phyloP scores from a whole-genome alignment of 768 basidiomycete genomes.

The Fistulinella prunicolor region DNA sequence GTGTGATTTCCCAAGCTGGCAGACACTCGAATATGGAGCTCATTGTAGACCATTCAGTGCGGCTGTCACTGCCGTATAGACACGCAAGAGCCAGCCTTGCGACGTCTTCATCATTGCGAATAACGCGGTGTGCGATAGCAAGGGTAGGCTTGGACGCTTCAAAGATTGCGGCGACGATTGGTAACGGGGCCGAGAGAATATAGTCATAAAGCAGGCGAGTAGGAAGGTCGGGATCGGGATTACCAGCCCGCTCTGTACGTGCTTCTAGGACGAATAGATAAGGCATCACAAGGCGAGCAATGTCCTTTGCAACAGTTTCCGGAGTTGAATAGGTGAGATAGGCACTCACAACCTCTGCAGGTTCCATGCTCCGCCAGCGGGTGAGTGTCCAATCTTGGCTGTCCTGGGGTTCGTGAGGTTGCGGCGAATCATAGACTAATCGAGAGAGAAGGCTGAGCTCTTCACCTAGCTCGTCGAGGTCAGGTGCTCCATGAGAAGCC shows the following conservation, averaged over 20 bases:
- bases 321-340: conserved; percentile 76
- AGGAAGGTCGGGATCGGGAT: conserved; percentile 64
- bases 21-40: conserved; percentile 93
- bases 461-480: conserved; percentile 84
- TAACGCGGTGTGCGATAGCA: conserved; percentile 62
- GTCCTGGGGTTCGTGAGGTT: conserved; percentile 37
- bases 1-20: conserved; percentile 77
- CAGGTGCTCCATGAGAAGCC: conserved; percentile 73
- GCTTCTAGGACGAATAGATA: conserved; percentile 93
- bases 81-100: conserved; percentile 84
- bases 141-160: conserved; percentile 91
- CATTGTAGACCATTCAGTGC: conserved; percentile 80
- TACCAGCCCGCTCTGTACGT: conserved; percentile 76
- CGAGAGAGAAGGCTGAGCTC: conserved; percentile 85
- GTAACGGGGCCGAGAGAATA: conserved; percentile 63
- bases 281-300: conserved; percentile 79
- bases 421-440: conserved; percentile 79
- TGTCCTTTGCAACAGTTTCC: conserved; percentile 60
- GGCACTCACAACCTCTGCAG: conserved; percentile 62
- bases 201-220: conserved; percentile 69
- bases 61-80: conserved; percentile 76
- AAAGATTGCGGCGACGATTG: conserved; percentile 72
- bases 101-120: conserved; percentile 80
- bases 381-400: conserved; percentile 73
- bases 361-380: conserved; percentile 68